Base-by-base conservation (phyloP, 257 asterid species). In the Thymus quinquecostatus region DNA sequence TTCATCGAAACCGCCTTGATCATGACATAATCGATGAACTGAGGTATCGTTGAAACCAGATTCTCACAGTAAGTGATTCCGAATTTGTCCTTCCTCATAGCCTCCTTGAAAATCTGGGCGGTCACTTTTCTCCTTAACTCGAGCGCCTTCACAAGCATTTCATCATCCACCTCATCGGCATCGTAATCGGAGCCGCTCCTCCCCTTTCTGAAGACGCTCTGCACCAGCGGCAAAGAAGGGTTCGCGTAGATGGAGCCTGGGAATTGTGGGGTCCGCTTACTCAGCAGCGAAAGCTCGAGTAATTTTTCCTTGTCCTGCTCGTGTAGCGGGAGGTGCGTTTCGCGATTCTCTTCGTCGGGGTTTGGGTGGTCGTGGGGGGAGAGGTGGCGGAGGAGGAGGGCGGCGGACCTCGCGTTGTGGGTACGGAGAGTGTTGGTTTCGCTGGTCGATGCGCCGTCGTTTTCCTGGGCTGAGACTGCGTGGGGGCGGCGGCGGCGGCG, bases 121-220 rank as follows among this genome's bases (percentile, higher is more conserved):
- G 97, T 88, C 53, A 91, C 99, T 79, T 82, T 91, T 86, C 97
- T 86, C 78, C 99, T 81, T 43, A 91, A 81, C 83, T 87, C 89
- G 54, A 94, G 92, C 50, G 97, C 99, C 73, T 80, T 91, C 82
- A 86, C 80, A 5, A 91, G 85, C 97, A 91, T 83, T 84, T 81
- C 92, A 56, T 89, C 88, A 73, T 86, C 95, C 62, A 82, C 86
- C 61, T 76, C 90, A 21, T 75, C 83, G 6, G 60, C 82, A 71
- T 38, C 34, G 21, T 5, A 10, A 53, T 54, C 77, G 53, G 33
- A 34, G 30, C 59, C 64, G 13, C 53, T 44, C 13, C 63, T 74
- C 30, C 49, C 80, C 38, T 76, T 71, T 58, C 58, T 71, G 43
- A 88, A 78, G 12, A 82, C 80, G 38, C 83, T 76, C 70, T 77